These are phyloP conservation scores for Hymenoscyphus linearis DNA, from an alignment of 2,329 filamentous ascomycete genomes.

Conservation along the genomic window DNA sequence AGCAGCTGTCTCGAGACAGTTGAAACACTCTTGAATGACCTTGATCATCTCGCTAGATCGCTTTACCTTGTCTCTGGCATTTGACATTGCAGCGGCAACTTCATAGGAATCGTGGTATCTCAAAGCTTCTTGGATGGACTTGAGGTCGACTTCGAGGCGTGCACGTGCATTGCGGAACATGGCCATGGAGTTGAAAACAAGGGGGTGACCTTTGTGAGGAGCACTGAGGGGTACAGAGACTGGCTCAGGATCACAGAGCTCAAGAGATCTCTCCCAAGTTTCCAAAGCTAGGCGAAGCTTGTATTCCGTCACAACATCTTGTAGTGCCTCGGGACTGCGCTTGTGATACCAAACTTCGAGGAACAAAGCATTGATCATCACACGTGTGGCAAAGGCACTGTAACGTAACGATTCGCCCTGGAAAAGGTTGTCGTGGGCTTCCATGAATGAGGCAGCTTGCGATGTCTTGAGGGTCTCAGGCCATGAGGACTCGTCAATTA, in stretches of 20 bases:
- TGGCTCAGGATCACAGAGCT: slow-evolving; percentile 85
- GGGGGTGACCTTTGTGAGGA: slow-evolving; percentile 89
- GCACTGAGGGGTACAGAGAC: slow-evolving; percentile 86
- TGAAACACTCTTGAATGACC: slow-evolving; percentile 95
- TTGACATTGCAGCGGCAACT: slow-evolving; percentile 93
- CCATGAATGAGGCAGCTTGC: slow-evolving; percentile 78
- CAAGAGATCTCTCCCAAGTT: slow-evolving; percentile 97
- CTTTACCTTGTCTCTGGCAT: slow-evolving; percentile 88
- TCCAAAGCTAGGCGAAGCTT: slow-evolving; percentile 92
- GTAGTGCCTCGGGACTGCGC: slow-evolving; percentile 92
- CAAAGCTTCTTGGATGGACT: slow-evolving; percentile 87
- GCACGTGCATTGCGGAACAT: slow-evolving; percentile 92
- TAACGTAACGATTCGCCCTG: slow-evolving; percentile 87
- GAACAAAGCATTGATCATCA: slow-evolving; percentile 98
- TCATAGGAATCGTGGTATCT: slow-evolving; percentile 97
- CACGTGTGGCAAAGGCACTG: slow-evolving; percentile 92
- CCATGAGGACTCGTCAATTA: slow-evolving; percentile 76
- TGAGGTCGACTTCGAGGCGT: slow-evolving; percentile 89
- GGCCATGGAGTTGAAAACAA: slow-evolving; percentile 97
- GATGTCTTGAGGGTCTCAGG: slow-evolving; percentile 68
- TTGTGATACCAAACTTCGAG: slow-evolving; percentile 99
- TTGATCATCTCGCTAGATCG: slow-evolving; percentile 97
- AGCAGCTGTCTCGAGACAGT: slow-evolving; percentile 94
- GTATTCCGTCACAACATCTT: slow-evolving; percentile 97
- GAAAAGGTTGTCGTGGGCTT: slow-evolving; percentile 92